phyloP scores from a whole-genome alignment of 371 early-diverging fungal genomes.

The Saksenaea vasiformis region DNA sequence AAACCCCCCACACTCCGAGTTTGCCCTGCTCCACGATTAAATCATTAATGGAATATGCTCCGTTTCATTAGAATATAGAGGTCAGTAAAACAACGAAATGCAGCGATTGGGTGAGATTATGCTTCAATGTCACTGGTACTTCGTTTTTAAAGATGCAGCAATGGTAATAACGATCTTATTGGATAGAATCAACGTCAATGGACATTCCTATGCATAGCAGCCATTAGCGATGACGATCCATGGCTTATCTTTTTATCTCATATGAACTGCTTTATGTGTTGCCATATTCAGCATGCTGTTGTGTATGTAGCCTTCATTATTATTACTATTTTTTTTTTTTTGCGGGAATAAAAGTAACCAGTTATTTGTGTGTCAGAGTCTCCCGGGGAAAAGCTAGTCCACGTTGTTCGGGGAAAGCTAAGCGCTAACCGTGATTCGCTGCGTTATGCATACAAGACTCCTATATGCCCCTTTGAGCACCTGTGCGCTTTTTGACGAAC shows the following conservation, averaged over 20 bases:
- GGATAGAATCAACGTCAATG: no score
- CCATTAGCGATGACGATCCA: no score
- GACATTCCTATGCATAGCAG: no score
- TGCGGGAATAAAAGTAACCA: not conserved
- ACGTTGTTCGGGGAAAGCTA: not conserved
- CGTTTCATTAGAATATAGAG: not conserved
- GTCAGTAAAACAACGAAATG: no score
- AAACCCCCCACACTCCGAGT: not conserved
- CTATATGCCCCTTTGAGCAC: not conserved
- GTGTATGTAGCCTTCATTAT: not conserved
- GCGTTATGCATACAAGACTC: not conserved
- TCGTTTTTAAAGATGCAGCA: no score
- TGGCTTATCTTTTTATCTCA: no score
- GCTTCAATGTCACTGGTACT: no score
- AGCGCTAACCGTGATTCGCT: not conserved
- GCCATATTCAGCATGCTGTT: no score
- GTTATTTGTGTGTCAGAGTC: not conserved
- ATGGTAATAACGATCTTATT: no score
- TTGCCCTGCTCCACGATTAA: not conserved
- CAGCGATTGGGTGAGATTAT: no score
- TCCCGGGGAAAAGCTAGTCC: not conserved
- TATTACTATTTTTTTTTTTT: not conserved
- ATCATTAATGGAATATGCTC: not conserved
- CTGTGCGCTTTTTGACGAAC: conserved; percentile 4
- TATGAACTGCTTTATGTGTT: no score